Conservation (phyloP, 805 yeast species). For the Pachysolen tannophilus region DNA sequence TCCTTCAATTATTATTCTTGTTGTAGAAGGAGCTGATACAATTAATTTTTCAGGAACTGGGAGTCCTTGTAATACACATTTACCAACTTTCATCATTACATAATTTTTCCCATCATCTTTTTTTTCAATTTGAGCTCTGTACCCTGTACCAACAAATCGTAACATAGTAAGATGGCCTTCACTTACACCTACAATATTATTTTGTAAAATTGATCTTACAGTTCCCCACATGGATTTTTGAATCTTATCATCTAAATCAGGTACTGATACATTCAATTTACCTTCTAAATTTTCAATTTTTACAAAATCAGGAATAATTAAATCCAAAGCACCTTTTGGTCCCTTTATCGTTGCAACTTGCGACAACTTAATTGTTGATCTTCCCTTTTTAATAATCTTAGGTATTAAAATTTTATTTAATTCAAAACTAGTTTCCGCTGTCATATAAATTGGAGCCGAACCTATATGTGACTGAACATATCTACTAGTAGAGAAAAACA, state of each 20-base stretch:
- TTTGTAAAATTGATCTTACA: conserved; percentile 66
- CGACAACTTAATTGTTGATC: conserved; percentile 47
- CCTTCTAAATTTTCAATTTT: conserved; percentile 30
- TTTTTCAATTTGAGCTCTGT: conserved; percentile 74
- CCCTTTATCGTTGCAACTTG: conserved; percentile 58
- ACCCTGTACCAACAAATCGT: conserved; percentile 94
- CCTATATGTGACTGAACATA: conserved; percentile 91
- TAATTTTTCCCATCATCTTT: conserved; percentile 38
- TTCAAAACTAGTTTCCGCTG: conserved; percentile 48
- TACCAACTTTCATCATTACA: conserved; percentile 81
- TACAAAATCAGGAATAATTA: conserved; percentile 71
- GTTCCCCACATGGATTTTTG: conserved; percentile 97
- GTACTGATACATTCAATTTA: conserved; percentile 47
- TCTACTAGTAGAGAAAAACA: too few species aligned
- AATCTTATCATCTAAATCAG: conserved; percentile 43
- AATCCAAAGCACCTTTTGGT: conserved; percentile 62
- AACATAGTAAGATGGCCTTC: conserved; percentile 89
- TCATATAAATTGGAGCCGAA: conserved; percentile 61
- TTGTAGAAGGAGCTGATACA: conserved; percentile 76
- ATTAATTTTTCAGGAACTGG: conserved; percentile 70
- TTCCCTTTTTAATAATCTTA: conserved; percentile 58
- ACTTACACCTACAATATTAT: conserved; percentile 78
- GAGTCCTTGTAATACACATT: conserved; percentile 70
- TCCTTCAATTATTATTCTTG: conserved; percentile 81
- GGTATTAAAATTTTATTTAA: conserved; percentile 46